Base-by-base conservation (phyloP, 495 filamentous ascomycete genomes). In the Pyrenula massariospora region DNA sequence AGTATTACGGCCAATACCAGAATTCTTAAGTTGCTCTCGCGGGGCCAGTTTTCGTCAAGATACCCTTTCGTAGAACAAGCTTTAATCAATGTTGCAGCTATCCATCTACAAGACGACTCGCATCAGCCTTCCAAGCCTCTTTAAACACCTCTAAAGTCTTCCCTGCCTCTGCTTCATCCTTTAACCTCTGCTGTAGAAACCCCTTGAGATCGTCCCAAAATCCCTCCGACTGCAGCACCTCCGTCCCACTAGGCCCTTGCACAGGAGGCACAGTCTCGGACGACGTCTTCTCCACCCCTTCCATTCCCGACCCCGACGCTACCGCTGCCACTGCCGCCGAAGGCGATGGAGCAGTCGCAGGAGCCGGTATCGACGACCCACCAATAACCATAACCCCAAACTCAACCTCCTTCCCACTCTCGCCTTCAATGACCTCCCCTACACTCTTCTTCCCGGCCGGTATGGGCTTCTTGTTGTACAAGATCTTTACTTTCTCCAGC, bases 141-240 rank as follows among this genome's bases (percentile, higher is more conserved):
- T 77, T 85, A 61, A 95, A 96, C 47, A 83, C 65, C n/a, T 64
- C 69, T 51, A 76, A 68, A 58, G 88, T 69, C 66, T 82, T 81
- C 60, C 76, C 80, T 8, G 85, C 87, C 57, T 83, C 78, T 55
- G 69, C 70, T 57, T 85, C 80, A 68, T 94, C 87, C 68, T 83
- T 81, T 54, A 96, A 59, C 68, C 87, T 80, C 76, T 89, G 86
- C 62, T 80, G 68, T 68, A 98, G 67, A 65, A 85, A 98, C 12
- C 80, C 88, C 65, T 81, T 83, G 60, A 98, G 66, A 76, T 97
- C 93, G 31, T 71, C 70, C 93, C 93, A 98, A 70, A 98, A 98
- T 58, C 78, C 82, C 25, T 86, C 83, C 22, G 81, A 85, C 58
- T 75, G 63, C 59, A 96, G 62, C 47, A 86, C 77, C 22, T 77